These are phyloP conservation scores for Tulasnella sp. DNA, from an alignment of 768 basidiomycete genomes.

Conservation along the genomic window DNA sequence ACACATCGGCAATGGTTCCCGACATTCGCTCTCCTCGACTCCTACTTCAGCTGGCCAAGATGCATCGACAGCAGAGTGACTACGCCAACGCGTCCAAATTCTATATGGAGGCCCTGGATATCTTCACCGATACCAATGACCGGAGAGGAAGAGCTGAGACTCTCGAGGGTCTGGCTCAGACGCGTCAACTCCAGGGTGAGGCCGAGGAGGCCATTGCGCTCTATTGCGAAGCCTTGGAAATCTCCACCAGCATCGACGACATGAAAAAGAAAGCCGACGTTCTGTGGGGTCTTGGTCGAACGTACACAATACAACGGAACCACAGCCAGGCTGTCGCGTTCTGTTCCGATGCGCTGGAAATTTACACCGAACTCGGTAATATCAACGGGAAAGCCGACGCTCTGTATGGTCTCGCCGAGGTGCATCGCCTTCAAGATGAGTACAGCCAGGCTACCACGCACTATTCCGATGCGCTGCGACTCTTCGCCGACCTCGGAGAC, in stretches of 20 bases:
- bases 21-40: not conserved
- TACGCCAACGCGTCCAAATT: not conserved
- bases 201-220: not conserved
- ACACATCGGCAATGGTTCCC: not conserved
- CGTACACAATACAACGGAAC: not conserved
- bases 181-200: not conserved
- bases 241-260: not conserved
- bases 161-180: not conserved
- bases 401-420: not conserved
- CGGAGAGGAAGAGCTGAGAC: not conserved
- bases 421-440: not conserved
- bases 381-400: not conserved
- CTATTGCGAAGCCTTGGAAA: not conserved
- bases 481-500: not conserved
- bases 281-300: not conserved
- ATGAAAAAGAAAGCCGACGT: not conserved
- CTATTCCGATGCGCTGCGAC: not conserved
- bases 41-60: not conserved
- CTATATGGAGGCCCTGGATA: not conserved
- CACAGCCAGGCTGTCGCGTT: not conserved
- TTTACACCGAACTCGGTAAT: not conserved
- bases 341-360: not conserved
- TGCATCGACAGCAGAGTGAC: not conserved
- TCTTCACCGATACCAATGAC: not conserved
- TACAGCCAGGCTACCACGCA: not conserved